Percentiles rank a stretch among this genome's conserved stretches.
These are phyloP conservation scores for Chamaecyparis obtusa DNA, from an alignment of 75 land plant genomes.

Conservation along the genomic window DNA sequence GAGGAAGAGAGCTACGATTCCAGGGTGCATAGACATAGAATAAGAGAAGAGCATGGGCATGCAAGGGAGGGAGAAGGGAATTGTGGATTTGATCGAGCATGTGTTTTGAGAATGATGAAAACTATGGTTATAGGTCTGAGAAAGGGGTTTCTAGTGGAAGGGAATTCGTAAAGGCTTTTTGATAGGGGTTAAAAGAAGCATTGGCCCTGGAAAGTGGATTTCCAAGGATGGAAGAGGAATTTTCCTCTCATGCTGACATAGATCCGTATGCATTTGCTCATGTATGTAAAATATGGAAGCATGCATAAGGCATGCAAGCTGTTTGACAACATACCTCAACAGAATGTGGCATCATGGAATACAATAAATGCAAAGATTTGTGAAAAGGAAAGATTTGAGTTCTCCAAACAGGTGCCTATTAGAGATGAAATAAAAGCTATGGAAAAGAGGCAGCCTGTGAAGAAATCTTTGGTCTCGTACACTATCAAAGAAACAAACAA, in stretches of 20 bases:
- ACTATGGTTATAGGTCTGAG: no score
- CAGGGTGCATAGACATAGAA: no score
- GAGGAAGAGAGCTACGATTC: no score
- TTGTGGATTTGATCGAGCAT: no score
- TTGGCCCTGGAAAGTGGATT: not conserved
- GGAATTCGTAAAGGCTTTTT: not conserved
- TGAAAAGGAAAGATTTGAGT: no score
- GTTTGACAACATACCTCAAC: no score
- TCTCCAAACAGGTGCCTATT: not conserved
- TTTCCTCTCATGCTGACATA: not conserved
- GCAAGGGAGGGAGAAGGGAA: no score
- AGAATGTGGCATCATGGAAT: not conserved
- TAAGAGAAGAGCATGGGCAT: no score
- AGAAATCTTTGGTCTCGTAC: constrained; percentile 72
- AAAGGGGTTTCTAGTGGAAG: not conserved
- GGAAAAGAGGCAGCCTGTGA: constrained; percentile 67
- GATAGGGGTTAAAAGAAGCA: not conserved
- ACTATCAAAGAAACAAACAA: constrained; percentile 80
- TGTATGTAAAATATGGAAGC: no score
- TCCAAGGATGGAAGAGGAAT: constrained; percentile 11
- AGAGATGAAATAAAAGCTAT: constrained; percentile 13
- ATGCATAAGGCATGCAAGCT: no score
- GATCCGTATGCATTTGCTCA: constrained; percentile 3
- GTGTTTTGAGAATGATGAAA: no score
- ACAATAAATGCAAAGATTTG: not conserved